These are phyloP conservation scores for Cicer arietinum DNA, from an alignment of 306 rosid genomes.

Conservation along the genomic window DNA sequence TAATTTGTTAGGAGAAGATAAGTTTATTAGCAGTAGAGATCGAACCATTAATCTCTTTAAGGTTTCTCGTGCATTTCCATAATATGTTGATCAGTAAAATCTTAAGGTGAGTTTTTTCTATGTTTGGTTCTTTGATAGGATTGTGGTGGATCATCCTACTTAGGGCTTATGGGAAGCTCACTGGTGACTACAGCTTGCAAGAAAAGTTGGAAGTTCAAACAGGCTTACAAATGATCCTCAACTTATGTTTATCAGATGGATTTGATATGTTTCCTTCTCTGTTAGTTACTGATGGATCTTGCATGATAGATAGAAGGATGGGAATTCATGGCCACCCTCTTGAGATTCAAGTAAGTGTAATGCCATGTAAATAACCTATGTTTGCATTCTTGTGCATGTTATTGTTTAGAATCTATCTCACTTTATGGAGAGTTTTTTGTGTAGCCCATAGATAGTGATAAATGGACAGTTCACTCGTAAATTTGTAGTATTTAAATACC, in stretches of 20 bases:
- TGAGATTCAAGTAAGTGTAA: slow-evolving; percentile 85
- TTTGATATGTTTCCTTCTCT: slow-evolving; percentile 96
- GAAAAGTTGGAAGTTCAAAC: slow-evolving; percentile 94
- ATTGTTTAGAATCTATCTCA: too few relatives aligned
- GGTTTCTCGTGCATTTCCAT: not conserved
- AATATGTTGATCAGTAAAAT: not conserved
- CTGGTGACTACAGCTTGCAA: slow-evolving; percentile 82
- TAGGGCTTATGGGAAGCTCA: slow-evolving; percentile 90
- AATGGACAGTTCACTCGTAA: too few relatives aligned
- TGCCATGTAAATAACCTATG: not conserved
- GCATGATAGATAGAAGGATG: slow-evolving; percentile 99
- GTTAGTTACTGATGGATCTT: slow-evolving; percentile 96
- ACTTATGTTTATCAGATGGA: slow-evolving; percentile 88
- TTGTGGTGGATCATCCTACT: slow-evolving; percentile 96
- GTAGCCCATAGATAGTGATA: too few relatives aligned
- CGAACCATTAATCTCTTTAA: too few relatives aligned
- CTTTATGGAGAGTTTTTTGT: too few relatives aligned
- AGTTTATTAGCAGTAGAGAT: too few relatives aligned
- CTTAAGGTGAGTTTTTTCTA: not conserved
- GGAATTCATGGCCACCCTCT: slow-evolving; percentile 99
- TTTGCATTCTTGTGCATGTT: not conserved
- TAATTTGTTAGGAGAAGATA: too few relatives aligned
- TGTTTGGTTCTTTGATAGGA: slow-evolving; percentile 55
- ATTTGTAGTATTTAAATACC: too few relatives aligned
- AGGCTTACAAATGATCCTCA: slow-evolving; percentile 88